Percentiles rank a stretch among this genome's conserved stretches.
Conservation (phyloP, 495 filamentous ascomycete species). For the Xylaria venustula region DNA sequence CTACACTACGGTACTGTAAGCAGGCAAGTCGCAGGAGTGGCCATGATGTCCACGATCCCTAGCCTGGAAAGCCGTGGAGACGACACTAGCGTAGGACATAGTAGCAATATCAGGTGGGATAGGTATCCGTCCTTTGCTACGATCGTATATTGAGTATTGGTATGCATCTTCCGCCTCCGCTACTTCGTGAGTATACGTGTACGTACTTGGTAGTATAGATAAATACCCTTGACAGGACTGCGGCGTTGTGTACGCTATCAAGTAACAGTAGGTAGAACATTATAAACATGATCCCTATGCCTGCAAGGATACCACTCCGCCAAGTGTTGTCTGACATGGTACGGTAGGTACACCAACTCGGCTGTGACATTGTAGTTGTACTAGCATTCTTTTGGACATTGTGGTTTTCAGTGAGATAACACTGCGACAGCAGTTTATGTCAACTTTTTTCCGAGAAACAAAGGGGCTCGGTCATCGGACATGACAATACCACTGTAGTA, state of each 20-base stretch:
- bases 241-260: neutral
- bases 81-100: neutral
- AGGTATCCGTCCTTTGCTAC: neutral
- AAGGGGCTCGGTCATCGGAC: too few relatives aligned
- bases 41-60: neutral
- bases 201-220: neutral
- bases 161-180: neutral
- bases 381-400: too few relatives aligned
- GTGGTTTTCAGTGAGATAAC: too few relatives aligned
- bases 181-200: too few relatives aligned
- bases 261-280: too few relatives aligned
- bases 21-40: neutral
- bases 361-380: neutral
- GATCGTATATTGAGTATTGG: neutral
- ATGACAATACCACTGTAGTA: neutral
- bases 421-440: too few relatives aligned
- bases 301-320: conserved; percentile 1
- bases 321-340: neutral
- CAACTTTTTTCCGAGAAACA: too few relatives aligned
- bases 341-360: too few relatives aligned
- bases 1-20: too few relatives aligned
- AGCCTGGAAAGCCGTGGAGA: neutral
- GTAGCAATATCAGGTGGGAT: neutral
- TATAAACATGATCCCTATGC: too few relatives aligned
- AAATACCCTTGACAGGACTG: neutral